Evolutionary conservation across 1,284 basidiomycete species (phyloP).

Genomic region (Afroboletus lepidellus): DNA sequence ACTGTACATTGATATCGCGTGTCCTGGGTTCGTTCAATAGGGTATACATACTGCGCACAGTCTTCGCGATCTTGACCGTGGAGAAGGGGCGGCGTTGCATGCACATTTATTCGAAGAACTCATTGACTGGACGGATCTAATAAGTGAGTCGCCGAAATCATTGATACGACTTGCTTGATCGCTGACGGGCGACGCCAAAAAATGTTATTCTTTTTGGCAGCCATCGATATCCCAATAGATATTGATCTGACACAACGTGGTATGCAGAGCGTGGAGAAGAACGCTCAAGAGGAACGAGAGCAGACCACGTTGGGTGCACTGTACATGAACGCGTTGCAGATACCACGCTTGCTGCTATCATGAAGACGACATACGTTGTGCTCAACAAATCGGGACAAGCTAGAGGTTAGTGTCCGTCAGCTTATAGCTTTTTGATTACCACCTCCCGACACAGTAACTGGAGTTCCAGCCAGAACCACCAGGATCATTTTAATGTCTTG

Average conservation of each 20-base stretch:
- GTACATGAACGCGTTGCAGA: conserved; percentile 64
- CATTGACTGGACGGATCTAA: conserved; percentile 77
- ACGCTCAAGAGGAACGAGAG: conserved; percentile 72
- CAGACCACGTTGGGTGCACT: conserved; percentile 70
- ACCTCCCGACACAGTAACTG: too few species aligned
- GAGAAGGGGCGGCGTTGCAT: conserved; percentile 79
- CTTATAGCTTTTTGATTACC: too few species aligned
- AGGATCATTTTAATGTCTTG: too few species aligned
- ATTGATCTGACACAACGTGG: conserved; percentile 56
- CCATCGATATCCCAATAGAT: conserved; percentile 60
- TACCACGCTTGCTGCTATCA: too few species aligned
- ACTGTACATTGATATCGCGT: conserved; percentile 56
- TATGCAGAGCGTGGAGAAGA: conserved; percentile 62
- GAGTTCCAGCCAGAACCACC: too few species aligned
- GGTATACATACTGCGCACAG: conserved; percentile 63
- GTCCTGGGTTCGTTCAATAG: conserved; percentile 46
- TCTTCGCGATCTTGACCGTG: conserved; percentile 78
- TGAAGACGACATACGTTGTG: too few species aligned
- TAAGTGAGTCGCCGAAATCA: conserved; percentile 47
- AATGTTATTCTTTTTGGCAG: conserved; percentile 40
- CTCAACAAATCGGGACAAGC: too few species aligned
- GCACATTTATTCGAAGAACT: conserved; percentile 78
- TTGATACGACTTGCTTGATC: conserved; percentile 15
- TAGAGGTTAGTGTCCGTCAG: too few species aligned
- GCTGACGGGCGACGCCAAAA: conserved; percentile 9